Conservation (phyloP, 2,329 filamentous ascomycete species). For the Alternaria burnsii region DNA sequence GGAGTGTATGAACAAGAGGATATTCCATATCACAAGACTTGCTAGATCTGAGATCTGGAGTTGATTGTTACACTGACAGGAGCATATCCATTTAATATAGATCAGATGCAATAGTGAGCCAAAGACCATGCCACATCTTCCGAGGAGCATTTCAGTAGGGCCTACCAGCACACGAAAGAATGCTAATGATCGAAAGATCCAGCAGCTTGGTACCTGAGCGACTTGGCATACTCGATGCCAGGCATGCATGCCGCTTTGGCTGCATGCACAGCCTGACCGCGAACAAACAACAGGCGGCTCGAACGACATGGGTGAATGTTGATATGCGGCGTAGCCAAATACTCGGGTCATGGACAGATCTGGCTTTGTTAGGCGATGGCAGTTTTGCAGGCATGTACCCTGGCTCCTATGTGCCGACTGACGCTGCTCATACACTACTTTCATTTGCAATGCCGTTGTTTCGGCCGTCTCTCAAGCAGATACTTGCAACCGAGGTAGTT, state of each 20-base stretch:
- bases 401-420: neutral
- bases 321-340: slow-evolving; percentile 24
- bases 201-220: slow-evolving; percentile 27
- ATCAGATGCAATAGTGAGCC: slow-evolving; percentile 10
- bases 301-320: slow-evolving; percentile 24
- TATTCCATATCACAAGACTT: neutral
- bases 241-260: slow-evolving; percentile 20
- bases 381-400: slow-evolving; percentile 1
- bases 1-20: neutral
- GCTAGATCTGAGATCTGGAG: neutral
- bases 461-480: neutral
- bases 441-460: neutral
- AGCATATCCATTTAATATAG: slow-evolving; percentile 19
- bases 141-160: slow-evolving; percentile 3
- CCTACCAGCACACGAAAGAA: slow-evolving; percentile 17
- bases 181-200: slow-evolving; percentile 24
- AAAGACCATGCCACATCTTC: slow-evolving; percentile 6
- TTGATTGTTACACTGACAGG: slow-evolving; percentile 3
- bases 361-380: slow-evolving; percentile 22
- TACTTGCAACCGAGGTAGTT: neutral
- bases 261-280: slow-evolving; percentile 20
- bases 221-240: slow-evolving; percentile 18
- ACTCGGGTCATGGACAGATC: slow-evolving; percentile 6
- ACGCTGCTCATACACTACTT: neutral
- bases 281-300: slow-evolving; percentile 28